Percentiles rank a stretch among this genome's conserved stretches.
phyloP scores from a whole-genome alignment of 345 rosid genomes.

The Kandelia obovata region DNA sequence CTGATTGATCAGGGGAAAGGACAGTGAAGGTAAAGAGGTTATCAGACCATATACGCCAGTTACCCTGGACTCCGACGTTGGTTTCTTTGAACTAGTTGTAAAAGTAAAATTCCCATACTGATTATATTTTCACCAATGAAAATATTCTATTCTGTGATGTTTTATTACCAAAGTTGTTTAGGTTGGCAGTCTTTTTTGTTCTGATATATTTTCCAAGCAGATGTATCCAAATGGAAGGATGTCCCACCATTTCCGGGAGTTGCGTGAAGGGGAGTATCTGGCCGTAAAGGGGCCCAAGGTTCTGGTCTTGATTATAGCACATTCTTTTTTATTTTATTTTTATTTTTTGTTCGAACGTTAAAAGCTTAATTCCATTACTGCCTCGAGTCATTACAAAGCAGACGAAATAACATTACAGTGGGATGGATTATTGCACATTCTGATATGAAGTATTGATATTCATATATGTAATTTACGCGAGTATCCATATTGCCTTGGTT shows the following conservation, averaged over 20 bases:
- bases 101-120: slow-evolving; percentile 4
- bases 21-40: slow-evolving; percentile 14
- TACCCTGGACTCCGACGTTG: slow-evolving; percentile 17
- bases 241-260: slow-evolving; percentile 22
- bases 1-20: slow-evolving; percentile 14
- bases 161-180: neutral
- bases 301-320: too few species aligned
- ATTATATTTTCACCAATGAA: neutral
- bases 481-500: too few species aligned
- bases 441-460: too few species aligned
- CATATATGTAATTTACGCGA: too few species aligned
- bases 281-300: slow-evolving; percentile 21
- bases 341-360: too few species aligned
- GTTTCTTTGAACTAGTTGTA: slow-evolving; percentile 19
- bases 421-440: too few species aligned
- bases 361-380: too few species aligned
- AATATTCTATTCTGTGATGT: neutral
- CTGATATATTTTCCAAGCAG: neutral
- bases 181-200: too few species aligned
- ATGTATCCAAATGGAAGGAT: slow-evolving; percentile 25
- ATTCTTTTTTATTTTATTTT: too few species aligned
- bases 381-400: too few species aligned
- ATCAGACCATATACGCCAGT: slow-evolving; percentile 18
- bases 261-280: slow-evolving; percentile 14
- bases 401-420: too few species aligned